Evolutionary conservation across 345 rosid species (phyloP).

Genomic region (Garcia nutans): DNA sequence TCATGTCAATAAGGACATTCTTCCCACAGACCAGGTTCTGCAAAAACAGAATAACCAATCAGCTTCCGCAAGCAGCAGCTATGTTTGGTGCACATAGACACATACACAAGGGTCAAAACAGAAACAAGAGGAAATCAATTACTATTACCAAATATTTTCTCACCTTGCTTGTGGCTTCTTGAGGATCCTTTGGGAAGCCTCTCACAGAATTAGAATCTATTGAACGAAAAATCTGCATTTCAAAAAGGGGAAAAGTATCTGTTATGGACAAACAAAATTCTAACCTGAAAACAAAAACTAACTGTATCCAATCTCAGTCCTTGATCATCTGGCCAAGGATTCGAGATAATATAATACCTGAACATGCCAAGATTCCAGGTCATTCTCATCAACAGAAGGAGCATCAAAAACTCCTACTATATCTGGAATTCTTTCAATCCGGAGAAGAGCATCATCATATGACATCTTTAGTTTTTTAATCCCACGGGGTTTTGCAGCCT

Average conservation of each 20-base stretch:
- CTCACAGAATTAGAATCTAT: slow-evolving; percentile 89
- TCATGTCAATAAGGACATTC: slow-evolving; percentile 95
- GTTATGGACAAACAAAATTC: not conserved
- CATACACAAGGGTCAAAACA: not conserved
- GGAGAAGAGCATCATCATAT: slow-evolving; percentile 82
- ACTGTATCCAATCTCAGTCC: not conserved
- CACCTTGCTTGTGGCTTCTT: slow-evolving; percentile 70
- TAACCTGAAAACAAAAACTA: slow-evolving; percentile 2
- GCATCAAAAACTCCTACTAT: slow-evolving; percentile 63
- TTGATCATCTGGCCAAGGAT: slow-evolving; percentile 14
- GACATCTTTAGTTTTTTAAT: slow-evolving; percentile 67
- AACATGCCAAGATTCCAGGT: slow-evolving; percentile 87
- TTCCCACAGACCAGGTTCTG: slow-evolving; percentile 90
- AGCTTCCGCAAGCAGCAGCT: slow-evolving; percentile 5
- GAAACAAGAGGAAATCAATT: not conserved
- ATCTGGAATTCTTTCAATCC: slow-evolving; percentile 75
- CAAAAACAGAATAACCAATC: slow-evolving; percentile 30
- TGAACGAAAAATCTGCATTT: slow-evolving; percentile 77
- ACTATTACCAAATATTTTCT: slow-evolving; percentile 12
- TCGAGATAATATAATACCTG: slow-evolving; percentile 60
- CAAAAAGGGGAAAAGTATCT: slow-evolving; percentile 17
- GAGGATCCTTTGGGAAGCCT: slow-evolving; percentile 91
- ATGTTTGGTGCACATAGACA: not conserved
- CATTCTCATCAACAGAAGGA: slow-evolving; percentile 40
- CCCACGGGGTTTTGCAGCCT: slow-evolving; percentile 77